These are phyloP conservation scores for Silene coronaria DNA, from an alignment of 179 eudicot species.

Conservation along the genomic window DNA sequence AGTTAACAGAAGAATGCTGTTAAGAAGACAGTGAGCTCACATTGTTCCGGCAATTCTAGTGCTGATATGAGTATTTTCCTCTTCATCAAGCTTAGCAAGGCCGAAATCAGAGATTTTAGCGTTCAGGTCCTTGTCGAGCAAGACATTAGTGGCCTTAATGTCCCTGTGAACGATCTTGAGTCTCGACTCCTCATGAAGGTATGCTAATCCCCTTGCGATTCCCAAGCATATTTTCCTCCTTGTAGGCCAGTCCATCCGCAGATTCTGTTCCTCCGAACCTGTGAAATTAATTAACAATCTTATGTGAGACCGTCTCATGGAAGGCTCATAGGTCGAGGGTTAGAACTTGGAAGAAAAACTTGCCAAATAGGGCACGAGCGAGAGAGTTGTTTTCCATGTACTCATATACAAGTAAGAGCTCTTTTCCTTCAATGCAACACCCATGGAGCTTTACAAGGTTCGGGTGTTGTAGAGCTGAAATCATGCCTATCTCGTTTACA, in stretches of 20 bases:
- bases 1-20: too few relatives aligned
- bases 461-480: constrained; percentile 74
- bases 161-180: too few relatives aligned
- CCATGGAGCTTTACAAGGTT: constrained; percentile 79
- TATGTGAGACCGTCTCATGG: neutral
- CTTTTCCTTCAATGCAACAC: constrained; percentile 75
- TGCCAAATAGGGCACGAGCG: constrained; percentile 73
- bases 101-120: too few relatives aligned
- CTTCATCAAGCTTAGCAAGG: too few relatives aligned
- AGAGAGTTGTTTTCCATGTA: constrained; percentile 73
- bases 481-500: constrained; percentile 77
- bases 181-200: too few relatives aligned
- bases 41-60: too few relatives aligned
- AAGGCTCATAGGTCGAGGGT: neutral
- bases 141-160: too few relatives aligned
- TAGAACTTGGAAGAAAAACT: constrained; percentile 8
- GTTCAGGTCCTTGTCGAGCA: too few relatives aligned
- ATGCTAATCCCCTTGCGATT: too few relatives aligned
- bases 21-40: too few relatives aligned
- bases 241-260: constrained; percentile 66
- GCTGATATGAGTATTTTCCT: too few relatives aligned
- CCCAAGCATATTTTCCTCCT: too few relatives aligned
- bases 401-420: constrained; percentile 58
- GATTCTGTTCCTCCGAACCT: constrained; percentile 48
- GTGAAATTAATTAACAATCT: neutral